Percentiles rank a stretch among this genome's conserved stretches.
Conservation (phyloP, 495 filamentous ascomycete genomes). For the Aspergillus leporis region DNA sequence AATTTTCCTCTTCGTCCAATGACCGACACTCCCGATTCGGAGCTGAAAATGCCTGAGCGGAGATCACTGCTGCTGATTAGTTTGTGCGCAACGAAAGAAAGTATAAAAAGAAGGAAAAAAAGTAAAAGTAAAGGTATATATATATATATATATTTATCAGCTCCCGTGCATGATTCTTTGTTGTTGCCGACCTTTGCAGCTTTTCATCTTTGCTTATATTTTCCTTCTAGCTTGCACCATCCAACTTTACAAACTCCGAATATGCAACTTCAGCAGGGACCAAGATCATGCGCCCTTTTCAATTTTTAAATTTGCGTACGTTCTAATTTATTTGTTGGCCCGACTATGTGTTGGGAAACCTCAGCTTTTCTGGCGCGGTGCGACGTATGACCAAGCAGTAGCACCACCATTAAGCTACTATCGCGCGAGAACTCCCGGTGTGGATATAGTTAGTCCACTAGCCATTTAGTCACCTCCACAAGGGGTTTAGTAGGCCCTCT, state of each 20-base stretch:
- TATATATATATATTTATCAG: too few relatives aligned
- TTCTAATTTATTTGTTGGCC: not conserved
- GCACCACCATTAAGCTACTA: not conserved
- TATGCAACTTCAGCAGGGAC: too few relatives aligned
- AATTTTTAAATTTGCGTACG: too few relatives aligned
- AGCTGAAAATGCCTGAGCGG: constrained; percentile 3
- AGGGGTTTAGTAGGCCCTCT: not conserved
- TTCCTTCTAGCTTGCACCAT: too few relatives aligned
- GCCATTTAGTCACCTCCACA: not conserved
- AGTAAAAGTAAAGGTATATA: not conserved
- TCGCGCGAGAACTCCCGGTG: not conserved
- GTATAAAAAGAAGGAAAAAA: not conserved
- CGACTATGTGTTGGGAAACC: not conserved
- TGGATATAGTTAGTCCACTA: not conserved
- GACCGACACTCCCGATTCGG: not conserved
- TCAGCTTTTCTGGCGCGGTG: not conserved
- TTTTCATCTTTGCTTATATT: too few relatives aligned
- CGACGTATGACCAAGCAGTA: not conserved
- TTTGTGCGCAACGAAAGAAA: not conserved
- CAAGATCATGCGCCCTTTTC: too few relatives aligned
- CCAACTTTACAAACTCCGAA: too few relatives aligned
- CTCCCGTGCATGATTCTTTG: too few relatives aligned
- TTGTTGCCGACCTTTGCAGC: too few relatives aligned
- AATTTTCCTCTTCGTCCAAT: constrained; percentile 10
- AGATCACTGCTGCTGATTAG: not conserved